A percentile compares a stretch with the other conserved stretches of the same genome.
Evolutionary conservation across 441 rosid species (phyloP).

Genomic region (Corymbia citriodora): DNA sequence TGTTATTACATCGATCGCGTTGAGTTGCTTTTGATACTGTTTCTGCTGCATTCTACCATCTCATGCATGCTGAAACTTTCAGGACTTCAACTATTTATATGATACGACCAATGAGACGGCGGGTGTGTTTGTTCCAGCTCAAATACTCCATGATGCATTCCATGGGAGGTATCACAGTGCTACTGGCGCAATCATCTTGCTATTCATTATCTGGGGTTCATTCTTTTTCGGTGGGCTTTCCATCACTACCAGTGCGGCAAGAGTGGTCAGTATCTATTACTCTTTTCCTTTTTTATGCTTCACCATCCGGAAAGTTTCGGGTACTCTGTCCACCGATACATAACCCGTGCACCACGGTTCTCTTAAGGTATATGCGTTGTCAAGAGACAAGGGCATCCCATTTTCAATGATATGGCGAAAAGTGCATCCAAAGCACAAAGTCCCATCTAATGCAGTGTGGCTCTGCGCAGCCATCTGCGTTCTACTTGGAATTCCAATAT

Average conservation of each 20-base stretch:
- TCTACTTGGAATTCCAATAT: constrained; percentile 51
- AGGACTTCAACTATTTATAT: constrained; percentile 43
- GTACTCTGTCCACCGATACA: background rate
- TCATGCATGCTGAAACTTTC: background rate
- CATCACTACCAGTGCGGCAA: constrained; percentile 53
- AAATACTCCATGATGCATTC: constrained; percentile 58
- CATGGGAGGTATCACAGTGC: constrained; percentile 53
- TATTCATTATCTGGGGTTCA: constrained; percentile 57
- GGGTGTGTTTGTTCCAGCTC: constrained; percentile 55
- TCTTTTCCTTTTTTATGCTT: background rate
- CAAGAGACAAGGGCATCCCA: constrained; percentile 54
- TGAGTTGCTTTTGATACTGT: background rate
- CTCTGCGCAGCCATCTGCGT: constrained; percentile 46
- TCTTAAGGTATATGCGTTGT: constrained; percentile 45
- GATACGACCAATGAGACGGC: constrained; percentile 52
- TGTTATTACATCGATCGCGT: background rate
- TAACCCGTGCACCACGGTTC: background rate
- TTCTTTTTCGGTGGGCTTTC: constrained; percentile 69
- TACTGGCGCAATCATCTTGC: constrained; percentile 46
- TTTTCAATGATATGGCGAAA: constrained; percentile 45
- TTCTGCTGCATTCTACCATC: background rate
- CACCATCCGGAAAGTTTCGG: background rate
- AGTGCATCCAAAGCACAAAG: constrained; percentile 49
- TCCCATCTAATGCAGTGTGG: constrained; percentile 60
- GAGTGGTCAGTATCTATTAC: constrained; percentile 34